Evolutionary conservation across 805 yeast species (phyloP).

Genomic region (Metschnikowia drakensbergensis): DNA sequence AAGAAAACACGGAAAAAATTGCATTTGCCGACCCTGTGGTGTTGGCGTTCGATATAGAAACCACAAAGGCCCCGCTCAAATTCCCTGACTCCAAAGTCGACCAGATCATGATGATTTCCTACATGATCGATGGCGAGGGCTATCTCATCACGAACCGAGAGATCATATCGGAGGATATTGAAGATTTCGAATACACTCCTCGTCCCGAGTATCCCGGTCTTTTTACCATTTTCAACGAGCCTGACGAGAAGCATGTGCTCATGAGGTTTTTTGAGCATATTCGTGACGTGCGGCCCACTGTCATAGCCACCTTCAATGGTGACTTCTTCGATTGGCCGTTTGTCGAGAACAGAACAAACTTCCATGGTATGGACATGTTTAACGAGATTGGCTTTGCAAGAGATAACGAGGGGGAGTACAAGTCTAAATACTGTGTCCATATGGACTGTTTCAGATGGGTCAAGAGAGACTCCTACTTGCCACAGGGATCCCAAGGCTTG

Average conservation of each 20-base stretch:
- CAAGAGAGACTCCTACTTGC: slow-evolving; percentile 92
- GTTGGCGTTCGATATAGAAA: slow-evolving; percentile 94
- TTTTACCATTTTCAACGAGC: slow-evolving; percentile 87
- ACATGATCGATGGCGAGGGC: slow-evolving; percentile 98
- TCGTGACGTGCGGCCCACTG: slow-evolving; percentile 84
- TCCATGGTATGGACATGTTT: slow-evolving; percentile 83
- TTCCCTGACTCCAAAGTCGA: slow-evolving; percentile 91
- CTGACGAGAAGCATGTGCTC: slow-evolving; percentile 72
- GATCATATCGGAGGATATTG: slow-evolving; percentile 90
- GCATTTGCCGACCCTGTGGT: slow-evolving; percentile 98
- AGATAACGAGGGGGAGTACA: slow-evolving; percentile 88
- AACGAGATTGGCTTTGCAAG: slow-evolving; percentile 91
- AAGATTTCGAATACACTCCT: slow-evolving; percentile 96
- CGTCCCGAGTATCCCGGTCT: slow-evolving; percentile 91
- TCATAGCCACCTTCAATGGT: slow-evolving; percentile 97
- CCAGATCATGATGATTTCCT: slow-evolving; percentile 97
- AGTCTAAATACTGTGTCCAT: slow-evolving; percentile 87
- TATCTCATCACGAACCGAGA: slow-evolving; percentile 90
- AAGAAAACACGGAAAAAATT: slow-evolving; percentile 66
- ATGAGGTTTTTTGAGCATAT: slow-evolving; percentile 85
- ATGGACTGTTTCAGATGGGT: slow-evolving; percentile 99
- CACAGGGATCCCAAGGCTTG: slow-evolving; percentile 98
- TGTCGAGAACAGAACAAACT: slow-evolving; percentile 80
- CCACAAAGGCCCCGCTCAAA: slow-evolving; percentile 92
- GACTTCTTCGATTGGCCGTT: slow-evolving; percentile 99